Conservation (phyloP, 139 green algal genomes). For the Chlorella sorokiniana region DNA sequence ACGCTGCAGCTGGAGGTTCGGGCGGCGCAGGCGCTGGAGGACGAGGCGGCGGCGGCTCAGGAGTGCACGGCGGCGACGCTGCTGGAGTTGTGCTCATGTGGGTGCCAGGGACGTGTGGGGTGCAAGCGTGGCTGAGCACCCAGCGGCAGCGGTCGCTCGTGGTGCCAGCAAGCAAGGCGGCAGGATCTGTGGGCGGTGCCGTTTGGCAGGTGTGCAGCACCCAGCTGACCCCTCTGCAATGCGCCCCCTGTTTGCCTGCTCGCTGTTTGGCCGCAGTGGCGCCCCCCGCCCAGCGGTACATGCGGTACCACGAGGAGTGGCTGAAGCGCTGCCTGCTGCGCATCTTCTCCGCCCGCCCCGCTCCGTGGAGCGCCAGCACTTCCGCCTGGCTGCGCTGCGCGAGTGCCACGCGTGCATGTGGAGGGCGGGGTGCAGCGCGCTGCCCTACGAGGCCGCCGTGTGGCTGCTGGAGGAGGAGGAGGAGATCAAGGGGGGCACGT, state of each 20-base stretch:
- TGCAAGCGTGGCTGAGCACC: not conserved
- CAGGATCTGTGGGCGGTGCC: too few species aligned
- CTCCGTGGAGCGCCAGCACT: constrained; percentile 50
- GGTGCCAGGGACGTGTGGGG: not conserved
- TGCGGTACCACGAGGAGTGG: constrained; percentile 68
- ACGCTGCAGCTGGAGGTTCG: constrained; percentile 49
- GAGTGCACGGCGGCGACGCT: constrained; percentile 8
- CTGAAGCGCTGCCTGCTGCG: constrained; percentile 54
- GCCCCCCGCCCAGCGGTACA: constrained; percentile 33
- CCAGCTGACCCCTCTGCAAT: too few species aligned
- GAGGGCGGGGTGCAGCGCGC: constrained; percentile 56
- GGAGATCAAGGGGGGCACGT: constrained; percentile 58
- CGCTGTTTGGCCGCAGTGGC: constrained; percentile 48
- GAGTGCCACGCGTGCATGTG: constrained; percentile 54
- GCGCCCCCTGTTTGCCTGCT: constrained; percentile 8
- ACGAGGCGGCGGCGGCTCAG: not conserved
- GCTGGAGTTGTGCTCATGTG: constrained; percentile 32
- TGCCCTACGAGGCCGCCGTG: constrained; percentile 77
- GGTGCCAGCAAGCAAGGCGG: too few species aligned
- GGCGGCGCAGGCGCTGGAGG: constrained; percentile 18
- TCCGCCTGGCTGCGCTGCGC: constrained; percentile 51
- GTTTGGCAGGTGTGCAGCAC: too few species aligned
- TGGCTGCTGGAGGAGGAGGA: constrained; percentile 76
- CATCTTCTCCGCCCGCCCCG: constrained; percentile 49
- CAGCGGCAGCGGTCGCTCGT: too few species aligned